Base-by-base conservation (phyloP, 2,329 filamentous ascomycete genomes). In the Neobulgaria alba region DNA sequence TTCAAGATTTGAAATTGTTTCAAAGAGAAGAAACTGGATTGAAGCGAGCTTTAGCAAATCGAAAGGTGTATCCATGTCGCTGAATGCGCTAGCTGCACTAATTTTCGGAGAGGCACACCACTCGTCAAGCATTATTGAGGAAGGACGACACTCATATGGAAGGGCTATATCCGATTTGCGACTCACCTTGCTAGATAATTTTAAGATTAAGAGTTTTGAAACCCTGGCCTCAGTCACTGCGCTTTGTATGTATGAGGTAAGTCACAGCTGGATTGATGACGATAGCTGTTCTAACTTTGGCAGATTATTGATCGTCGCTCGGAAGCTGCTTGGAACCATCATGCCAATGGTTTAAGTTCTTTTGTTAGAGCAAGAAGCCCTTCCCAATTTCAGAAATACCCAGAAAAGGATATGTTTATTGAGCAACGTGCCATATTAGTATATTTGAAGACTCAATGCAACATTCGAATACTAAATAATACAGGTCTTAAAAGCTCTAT, bases 191-290 rank as follows among this genome's bases (percentile, higher is more conserved):
- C 14, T 21, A 9, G 10, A 35, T 26, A 7, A 19, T 3, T 18
- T 12, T 9, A 18, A 18, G 17, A 17, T n/a, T 20, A 20, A 17
- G 30, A 15, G 18, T 12, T 41, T 41, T 30, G 14, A 12, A 12
- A 33, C 31, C 14, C 20, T 41, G n/a, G 34, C 38, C 17, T 34
- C 19, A 3, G 18, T 38, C 5, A 41, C 42, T 12, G 34, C 38
- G 23, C 17, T 45, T 4, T 45, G 38, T 17, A 45, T 45, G 38
- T 45, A 34, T 29, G 38, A 45, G 38, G 42, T 41, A 45, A 3
- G 16, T 29, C 14, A 2, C 16, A 9, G 5, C 8, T 10, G 8
- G n/a, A 21, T 36, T 21, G 7, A 8, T 16, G 4, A 2, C 12
- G 18, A 9, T 10, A 17, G 5, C n/a, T 19, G 19, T 12, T 15